A percentile compares a stretch with the other conserved stretches of the same genome.
Conservation (phyloP, 2,329 filamentous ascomycete genomes). For the Hymenoscyphus occultus region DNA sequence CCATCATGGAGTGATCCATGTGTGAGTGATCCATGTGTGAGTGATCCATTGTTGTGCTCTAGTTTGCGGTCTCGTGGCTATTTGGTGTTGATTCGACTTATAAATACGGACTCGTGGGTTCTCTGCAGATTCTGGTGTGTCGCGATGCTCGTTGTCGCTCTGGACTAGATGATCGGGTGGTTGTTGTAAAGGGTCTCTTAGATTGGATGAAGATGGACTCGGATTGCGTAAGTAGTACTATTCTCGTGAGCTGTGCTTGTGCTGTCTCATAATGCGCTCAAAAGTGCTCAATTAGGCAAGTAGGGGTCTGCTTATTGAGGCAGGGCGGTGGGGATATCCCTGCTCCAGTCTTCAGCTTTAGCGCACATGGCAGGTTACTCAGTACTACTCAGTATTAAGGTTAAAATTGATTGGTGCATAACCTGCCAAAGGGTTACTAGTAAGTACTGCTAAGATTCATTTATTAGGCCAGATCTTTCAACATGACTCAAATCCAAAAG, state of each 20-base stretch:
- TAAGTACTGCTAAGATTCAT: too few relatives aligned
- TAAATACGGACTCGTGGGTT: background rate
- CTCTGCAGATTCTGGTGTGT: background rate
- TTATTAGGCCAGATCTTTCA: too few relatives aligned
- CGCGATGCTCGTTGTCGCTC: background rate
- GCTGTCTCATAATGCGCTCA: constrained; percentile 2
- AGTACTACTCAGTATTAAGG: too few relatives aligned
- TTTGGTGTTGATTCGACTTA: background rate
- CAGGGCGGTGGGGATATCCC: too few relatives aligned
- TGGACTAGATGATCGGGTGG: background rate
- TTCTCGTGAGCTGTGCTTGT: background rate
- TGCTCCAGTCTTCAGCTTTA: too few relatives aligned
- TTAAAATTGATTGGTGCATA: too few relatives aligned
- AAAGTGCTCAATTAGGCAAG: background rate
- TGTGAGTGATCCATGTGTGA: constrained; percentile 30
- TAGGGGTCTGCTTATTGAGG: too few relatives aligned
- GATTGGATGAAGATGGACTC: background rate
- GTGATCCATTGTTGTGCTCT: constrained; percentile 24
- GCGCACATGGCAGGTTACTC: too few relatives aligned
- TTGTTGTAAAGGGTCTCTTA: background rate
- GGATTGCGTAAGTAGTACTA: background rate
- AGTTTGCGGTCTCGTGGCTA: background rate
- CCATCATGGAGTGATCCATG: constrained; percentile 36
- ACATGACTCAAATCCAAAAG: too few relatives aligned
- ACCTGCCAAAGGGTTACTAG: too few relatives aligned